Conservation (phyloP, 345 rosid genomes). For the Gossypium raimondii region DNA sequence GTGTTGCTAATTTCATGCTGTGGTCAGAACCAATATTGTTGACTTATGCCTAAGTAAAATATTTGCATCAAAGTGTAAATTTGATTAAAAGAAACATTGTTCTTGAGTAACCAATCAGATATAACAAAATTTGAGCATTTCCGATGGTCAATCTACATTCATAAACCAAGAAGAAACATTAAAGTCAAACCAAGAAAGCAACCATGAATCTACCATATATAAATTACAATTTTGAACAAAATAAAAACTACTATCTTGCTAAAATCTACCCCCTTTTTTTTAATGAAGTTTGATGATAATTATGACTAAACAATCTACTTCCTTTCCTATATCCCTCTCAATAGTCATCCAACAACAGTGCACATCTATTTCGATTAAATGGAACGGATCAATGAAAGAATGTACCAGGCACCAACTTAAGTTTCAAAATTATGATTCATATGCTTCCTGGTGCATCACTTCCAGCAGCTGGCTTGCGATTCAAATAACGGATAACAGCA, state of each 20-base stretch:
- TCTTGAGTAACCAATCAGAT: not conserved
- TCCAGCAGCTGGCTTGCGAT: not conserved
- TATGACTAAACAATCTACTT: constrained; percentile 13
- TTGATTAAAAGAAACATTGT: not conserved
- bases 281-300: not conserved
- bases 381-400: not conserved
- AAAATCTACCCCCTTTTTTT: not conserved
- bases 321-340: constrained; percentile 16
- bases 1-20: not conserved
- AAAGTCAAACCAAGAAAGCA: constrained; percentile 7
- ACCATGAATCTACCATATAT: not conserved
- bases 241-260: not conserved
- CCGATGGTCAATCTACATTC: not conserved
- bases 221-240: constrained; percentile 17
- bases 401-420: not conserved
- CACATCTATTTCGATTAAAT: constrained; percentile 12
- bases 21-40: not conserved
- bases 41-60: not conserved
- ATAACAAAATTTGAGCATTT: not conserved
- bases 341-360: constrained; percentile 14
- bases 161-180: not conserved
- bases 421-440: not conserved
- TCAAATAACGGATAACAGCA: constrained; percentile 1
- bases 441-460: not conserved
- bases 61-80: not conserved